These are phyloP conservation scores for Fusarium beomiforme DNA, from an alignment of 2,329 filamentous ascomycete genomes.

Conservation along the genomic window DNA sequence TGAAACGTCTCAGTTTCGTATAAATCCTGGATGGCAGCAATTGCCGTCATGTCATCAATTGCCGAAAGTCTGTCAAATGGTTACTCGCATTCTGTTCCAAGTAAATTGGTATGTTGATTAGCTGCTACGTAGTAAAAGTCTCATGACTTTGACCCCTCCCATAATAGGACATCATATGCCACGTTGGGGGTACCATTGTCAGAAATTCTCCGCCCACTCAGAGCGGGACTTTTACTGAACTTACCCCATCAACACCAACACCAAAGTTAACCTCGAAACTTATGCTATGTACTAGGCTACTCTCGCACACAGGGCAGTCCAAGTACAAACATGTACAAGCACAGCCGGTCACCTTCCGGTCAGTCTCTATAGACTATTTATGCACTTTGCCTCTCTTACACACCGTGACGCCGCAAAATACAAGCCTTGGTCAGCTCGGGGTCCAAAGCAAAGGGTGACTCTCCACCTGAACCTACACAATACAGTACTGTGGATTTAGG, in stretches of 20 bases:
- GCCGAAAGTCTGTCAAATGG: not conserved
- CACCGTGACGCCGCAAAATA: not conserved
- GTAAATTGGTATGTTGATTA: not conserved
- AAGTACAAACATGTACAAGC: not conserved
- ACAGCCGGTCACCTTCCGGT: conserved; percentile 8
- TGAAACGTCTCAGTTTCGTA: not conserved
- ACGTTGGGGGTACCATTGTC: conserved; percentile 38
- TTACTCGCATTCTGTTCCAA: not conserved
- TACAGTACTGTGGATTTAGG: not conserved
- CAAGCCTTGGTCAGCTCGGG: conserved; percentile 11
- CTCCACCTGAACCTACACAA: not conserved
- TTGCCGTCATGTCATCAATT: not conserved
- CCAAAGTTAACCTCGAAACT: conserved; percentile 12
- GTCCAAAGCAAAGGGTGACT: not conserved
- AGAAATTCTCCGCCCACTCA: conserved; percentile 25
- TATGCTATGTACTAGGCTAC: conserved; percentile 3
- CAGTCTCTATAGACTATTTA: conserved; percentile 7
- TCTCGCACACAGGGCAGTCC: not conserved
- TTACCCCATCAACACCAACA: conserved; percentile 17
- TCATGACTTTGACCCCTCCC: conserved; percentile 4
- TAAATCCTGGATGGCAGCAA: not conserved
- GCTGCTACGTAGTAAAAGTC: not conserved
- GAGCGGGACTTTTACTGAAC: not conserved
- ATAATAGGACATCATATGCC: not conserved
- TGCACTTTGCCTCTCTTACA: conserved; percentile 31